Evolutionary conservation across 352 stramenopile species (phyloP).

Genomic region (Globisporangium middletonii): DNA sequence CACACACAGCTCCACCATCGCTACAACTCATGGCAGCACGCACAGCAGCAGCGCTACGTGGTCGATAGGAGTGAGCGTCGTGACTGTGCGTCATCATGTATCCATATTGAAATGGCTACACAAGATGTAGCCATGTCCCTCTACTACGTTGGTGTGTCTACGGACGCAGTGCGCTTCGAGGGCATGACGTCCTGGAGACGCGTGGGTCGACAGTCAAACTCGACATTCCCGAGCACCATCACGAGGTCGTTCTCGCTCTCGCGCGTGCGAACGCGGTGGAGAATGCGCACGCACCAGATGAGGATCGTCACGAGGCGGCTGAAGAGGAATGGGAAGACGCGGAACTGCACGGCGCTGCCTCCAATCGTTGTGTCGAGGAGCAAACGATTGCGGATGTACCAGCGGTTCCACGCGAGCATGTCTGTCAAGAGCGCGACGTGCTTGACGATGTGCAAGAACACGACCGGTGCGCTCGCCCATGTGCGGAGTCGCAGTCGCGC

Average conservation of each 20-base stretch:
- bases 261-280: neutral
- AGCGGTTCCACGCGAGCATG: neutral
- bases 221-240: conserved; percentile 7
- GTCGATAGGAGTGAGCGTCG: too few species aligned
- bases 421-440: neutral
- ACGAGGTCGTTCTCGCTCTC: neutral
- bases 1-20: too few species aligned
- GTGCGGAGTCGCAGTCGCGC: neutral
- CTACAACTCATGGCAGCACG: too few species aligned
- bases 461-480: neutral
- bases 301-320: conserved; percentile 1
- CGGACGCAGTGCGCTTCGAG: too few species aligned
- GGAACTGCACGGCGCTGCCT: neutral
- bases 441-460: neutral
- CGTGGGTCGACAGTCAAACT: conserved; percentile 4
- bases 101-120: too few species aligned
- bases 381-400: neutral
- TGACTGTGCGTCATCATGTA: too few species aligned
- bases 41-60: too few species aligned
- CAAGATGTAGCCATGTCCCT: too few species aligned
- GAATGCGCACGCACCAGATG: conserved; percentile 4
- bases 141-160: too few species aligned
- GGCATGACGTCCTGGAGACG: too few species aligned
- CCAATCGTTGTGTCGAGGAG: neutral
- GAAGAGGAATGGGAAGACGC: conserved; percentile 7